These are phyloP conservation scores for Sarocladium strictum DNA, from an alignment of 2,329 filamentous ascomycete species.

Conservation along the genomic window DNA sequence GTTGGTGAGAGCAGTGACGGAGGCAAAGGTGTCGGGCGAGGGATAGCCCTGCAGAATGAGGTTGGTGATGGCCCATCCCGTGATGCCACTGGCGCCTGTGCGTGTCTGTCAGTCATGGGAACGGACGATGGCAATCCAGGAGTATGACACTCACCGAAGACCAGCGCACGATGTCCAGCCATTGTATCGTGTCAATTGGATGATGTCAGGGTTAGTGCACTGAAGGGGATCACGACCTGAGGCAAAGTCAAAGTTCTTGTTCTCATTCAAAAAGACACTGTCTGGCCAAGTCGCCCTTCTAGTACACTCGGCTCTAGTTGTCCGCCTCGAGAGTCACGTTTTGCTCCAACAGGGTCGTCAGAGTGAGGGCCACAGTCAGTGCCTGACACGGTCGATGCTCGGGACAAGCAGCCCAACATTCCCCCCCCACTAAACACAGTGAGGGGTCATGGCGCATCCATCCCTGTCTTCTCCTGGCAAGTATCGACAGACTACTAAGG, in stretches of 20 bases:
- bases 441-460: background rate
- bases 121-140: background rate
- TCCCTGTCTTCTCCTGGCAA: no score
- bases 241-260: no score
- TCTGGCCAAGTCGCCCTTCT: background rate
- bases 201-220: no score
- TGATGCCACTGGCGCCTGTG: slow-evolving; percentile 40
- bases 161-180: slow-evolving; percentile 16
- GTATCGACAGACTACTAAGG: no score
- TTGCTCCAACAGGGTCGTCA: background rate
- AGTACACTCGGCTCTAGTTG: background rate
- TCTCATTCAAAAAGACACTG: no score
- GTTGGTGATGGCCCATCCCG: slow-evolving; percentile 43
- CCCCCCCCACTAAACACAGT: background rate
- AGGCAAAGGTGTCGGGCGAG: slow-evolving; percentile 32
- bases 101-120: slow-evolving; percentile 13
- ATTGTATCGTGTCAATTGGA: slow-evolving; percentile 10
- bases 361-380: background rate
- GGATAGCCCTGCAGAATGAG: slow-evolving; percentile 40
- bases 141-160: slow-evolving; percentile 18
- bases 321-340: background rate
- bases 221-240: no score
- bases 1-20: slow-evolving; percentile 42
- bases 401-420: no score
- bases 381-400: no score